Conservation (phyloP, 805 yeast species). For the Candida stauntonica region DNA sequence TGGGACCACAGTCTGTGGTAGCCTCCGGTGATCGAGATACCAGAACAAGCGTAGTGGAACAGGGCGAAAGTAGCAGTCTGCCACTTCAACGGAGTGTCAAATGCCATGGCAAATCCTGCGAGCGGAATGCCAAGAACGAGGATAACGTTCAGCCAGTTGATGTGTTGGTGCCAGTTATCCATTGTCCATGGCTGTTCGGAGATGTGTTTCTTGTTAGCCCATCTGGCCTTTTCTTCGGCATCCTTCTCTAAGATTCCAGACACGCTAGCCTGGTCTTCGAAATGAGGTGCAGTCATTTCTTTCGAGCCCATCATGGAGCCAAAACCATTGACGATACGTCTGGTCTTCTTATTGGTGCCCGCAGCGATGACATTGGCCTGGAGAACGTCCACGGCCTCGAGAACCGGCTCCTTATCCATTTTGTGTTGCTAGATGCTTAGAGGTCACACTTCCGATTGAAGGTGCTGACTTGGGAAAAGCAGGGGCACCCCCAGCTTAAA, state of each 20-base stretch:
- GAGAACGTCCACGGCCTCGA: constrained; percentile 50
- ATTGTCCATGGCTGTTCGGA: constrained; percentile 77
- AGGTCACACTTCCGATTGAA: no score
- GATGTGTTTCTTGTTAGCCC: constrained; percentile 46
- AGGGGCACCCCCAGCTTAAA: background rate
- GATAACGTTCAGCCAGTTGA: constrained; percentile 73
- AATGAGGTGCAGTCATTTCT: constrained; percentile 61
- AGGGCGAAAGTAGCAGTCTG: constrained; percentile 31
- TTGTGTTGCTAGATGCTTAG: no score
- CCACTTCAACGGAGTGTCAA: constrained; percentile 41
- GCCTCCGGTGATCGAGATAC: constrained; percentile 79
- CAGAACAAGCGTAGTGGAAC: constrained; percentile 52
- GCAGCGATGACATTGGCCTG: constrained; percentile 77
- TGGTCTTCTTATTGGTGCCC: constrained; percentile 66
- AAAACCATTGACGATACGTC: constrained; percentile 76
- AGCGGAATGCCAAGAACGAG: constrained; percentile 61
- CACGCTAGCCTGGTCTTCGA: constrained; percentile 51
- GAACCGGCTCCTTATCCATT: constrained; percentile 9
- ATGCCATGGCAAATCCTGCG: constrained; percentile 45
- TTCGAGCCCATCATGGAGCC: constrained; percentile 82
- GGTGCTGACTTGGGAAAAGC: background rate
- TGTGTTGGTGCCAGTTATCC: constrained; percentile 65
- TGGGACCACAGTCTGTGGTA: constrained; percentile 81
- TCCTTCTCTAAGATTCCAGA: constrained; percentile 43
- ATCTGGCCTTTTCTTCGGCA: constrained; percentile 36